Evolutionary conservation across 768 basidiomycete species (phyloP).

Genomic region (Pholiota conissans): DNA sequence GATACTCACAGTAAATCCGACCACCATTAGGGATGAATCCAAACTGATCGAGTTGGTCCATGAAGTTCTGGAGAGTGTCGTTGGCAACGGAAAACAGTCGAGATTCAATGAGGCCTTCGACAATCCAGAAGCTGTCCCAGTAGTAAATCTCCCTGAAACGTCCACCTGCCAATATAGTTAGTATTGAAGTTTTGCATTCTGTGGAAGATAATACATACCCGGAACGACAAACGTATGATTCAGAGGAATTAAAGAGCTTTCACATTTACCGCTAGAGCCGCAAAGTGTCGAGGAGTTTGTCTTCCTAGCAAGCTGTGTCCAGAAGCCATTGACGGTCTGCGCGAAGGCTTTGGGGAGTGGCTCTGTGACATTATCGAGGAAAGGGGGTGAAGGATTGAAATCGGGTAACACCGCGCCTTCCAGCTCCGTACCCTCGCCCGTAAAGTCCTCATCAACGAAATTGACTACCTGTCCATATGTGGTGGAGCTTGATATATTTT

Average conservation of each 20-base stretch:
- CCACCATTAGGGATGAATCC: constrained; percentile 97
- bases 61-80: constrained; percentile 86
- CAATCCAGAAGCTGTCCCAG: constrained; percentile 80
- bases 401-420: constrained; percentile 57
- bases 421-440: constrained; percentile 85
- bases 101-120: constrained; percentile 83
- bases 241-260: constrained; percentile 84
- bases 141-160: constrained; percentile 86
- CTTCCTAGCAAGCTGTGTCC: constrained; percentile 74
- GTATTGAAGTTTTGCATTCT: no score
- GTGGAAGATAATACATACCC: constrained; percentile 44
- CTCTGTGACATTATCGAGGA: constrained; percentile 70
- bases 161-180: constrained; percentile 44
- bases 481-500: constrained; percentile 41
- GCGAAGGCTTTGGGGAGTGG: constrained; percentile 71
- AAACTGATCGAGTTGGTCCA: constrained; percentile 83
- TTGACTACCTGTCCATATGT: constrained; percentile 66
- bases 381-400: constrained; percentile 64
- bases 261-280: constrained; percentile 55
- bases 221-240: constrained; percentile 93
- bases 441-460: constrained; percentile 76
- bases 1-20: constrained; percentile 74
- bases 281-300: constrained; percentile 77
- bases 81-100: constrained; percentile 73
- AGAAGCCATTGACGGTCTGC: constrained; percentile 81